These are phyloP conservation scores for Coemansia sp. DNA, from an alignment of 192 early-diverging fungal species.

Conservation along the genomic window DNA sequence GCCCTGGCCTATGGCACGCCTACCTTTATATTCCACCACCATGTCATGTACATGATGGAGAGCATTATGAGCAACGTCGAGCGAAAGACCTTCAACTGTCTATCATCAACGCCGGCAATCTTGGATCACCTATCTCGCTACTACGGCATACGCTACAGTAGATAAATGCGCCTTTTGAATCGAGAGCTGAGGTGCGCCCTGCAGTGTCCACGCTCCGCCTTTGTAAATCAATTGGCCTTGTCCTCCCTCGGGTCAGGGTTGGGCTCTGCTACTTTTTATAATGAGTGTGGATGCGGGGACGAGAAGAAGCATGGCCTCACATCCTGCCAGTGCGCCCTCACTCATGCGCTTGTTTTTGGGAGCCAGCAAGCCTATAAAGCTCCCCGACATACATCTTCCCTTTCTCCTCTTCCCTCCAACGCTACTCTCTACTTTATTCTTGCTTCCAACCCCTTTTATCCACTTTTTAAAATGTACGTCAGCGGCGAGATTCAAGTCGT, in stretches of 20 bases:
- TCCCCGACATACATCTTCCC: not conserved
- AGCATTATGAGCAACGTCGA: conserved; percentile 72
- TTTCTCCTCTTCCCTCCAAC: not conserved
- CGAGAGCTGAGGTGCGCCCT: not conserved
- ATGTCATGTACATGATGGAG: conserved; percentile 96
- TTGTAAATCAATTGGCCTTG: not conserved
- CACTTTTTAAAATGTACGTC: conserved; percentile 32
- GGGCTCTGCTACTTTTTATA: not conserved
- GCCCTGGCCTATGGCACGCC: conserved; percentile 83
- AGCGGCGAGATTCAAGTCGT: conserved; percentile 55
- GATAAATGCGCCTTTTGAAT: conserved; percentile 13
- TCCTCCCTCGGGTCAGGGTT: not conserved
- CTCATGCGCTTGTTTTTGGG: not conserved
- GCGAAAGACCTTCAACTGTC: conserved; percentile 85
- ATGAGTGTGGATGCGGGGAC: conserved; percentile 1
- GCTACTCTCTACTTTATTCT: not conserved
- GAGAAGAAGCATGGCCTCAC: not conserved
- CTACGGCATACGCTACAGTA: conserved; percentile 44
- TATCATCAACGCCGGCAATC: conserved; percentile 76
- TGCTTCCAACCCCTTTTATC: not conserved
- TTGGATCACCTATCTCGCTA: conserved; percentile 76
- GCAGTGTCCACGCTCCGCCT: not conserved
- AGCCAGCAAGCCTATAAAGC: not conserved
- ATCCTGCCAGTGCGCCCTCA: not conserved
- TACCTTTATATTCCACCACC: conserved; percentile 89